Percentiles rank a stretch among this genome's conserved stretches.
phyloP scores from a whole-genome alignment of 2,329 filamentous ascomycete species.

The Fusarium palustre region DNA sequence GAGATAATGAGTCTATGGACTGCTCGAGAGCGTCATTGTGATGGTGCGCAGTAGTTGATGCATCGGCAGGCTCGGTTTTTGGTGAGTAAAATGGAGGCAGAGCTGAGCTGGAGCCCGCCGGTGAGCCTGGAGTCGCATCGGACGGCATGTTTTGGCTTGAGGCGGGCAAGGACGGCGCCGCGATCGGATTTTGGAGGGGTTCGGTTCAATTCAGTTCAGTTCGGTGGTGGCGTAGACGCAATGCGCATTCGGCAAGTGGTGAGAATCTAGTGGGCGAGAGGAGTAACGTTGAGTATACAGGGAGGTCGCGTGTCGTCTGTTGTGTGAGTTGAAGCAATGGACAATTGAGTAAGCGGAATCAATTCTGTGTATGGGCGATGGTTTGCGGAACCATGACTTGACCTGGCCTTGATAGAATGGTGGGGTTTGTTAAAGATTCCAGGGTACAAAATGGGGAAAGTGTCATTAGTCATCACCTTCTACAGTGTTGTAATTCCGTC shows the following conservation, averaged over 20 bases:
- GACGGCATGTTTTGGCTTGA: conserved; percentile 46
- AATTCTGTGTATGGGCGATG: conserved; percentile 41
- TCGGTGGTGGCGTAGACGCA: conserved; percentile 19
- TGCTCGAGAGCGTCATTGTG: conserved; percentile 38
- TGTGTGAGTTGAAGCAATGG: conserved; percentile 16
- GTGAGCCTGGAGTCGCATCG: conserved; percentile 46
- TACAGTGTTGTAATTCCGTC: conserved; percentile 23
- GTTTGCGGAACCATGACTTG: conserved; percentile 43
- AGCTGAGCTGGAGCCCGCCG: conserved; percentile 51
- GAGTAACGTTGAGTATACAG: background rate
- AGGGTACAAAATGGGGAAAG: conserved; percentile 26
- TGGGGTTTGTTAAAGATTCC: conserved; percentile 37
- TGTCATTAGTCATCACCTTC: conserved; percentile 41
- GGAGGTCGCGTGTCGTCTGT: conserved; percentile 11
- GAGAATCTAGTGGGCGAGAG: too few relatives aligned
- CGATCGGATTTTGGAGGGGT: conserved; percentile 39
- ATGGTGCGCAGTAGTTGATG: conserved; percentile 24
- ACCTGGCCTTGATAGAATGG: conserved; percentile 34
- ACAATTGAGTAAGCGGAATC: conserved; percentile 28
- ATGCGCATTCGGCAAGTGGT: conserved; percentile 28
- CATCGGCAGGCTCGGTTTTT: conserved; percentile 49
- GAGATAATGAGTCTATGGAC: conserved; percentile 53
- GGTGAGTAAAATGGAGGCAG: conserved; percentile 63
- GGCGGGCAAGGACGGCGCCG: conserved; percentile 39
- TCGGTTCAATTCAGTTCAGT: conserved; percentile 29